Evolutionary conservation across 371 early-diverging fungal species (phyloP).

Genomic region (Rhizomucor miehei): DNA sequence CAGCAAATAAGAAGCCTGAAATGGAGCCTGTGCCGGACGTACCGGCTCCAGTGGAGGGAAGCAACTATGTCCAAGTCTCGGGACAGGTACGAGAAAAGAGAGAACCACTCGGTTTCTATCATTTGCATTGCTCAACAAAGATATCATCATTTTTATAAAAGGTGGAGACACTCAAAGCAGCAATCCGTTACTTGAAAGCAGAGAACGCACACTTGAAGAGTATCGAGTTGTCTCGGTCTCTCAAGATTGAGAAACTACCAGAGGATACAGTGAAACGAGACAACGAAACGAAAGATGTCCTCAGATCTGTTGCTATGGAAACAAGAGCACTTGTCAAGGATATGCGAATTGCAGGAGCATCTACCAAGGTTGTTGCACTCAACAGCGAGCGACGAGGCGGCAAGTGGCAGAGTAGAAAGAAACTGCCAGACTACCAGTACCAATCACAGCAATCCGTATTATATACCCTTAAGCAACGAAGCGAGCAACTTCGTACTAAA

Average conservation of each 20-base stretch:
- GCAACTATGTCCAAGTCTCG: slow-evolving; percentile 18
- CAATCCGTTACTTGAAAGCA: slow-evolving; percentile 70
- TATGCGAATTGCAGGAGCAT: slow-evolving; percentile 42
- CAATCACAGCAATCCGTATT: slow-evolving; percentile 70
- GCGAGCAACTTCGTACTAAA: slow-evolving; percentile 50
- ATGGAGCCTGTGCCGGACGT: slow-evolving; percentile 1
- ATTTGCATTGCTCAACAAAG: neutral
- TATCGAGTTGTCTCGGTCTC: slow-evolving; percentile 22
- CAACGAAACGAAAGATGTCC: slow-evolving; percentile 13
- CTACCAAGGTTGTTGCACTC: slow-evolving; percentile 50
- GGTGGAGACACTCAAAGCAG: slow-evolving; percentile 70
- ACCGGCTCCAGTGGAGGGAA: slow-evolving; percentile 3
- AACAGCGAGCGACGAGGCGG: slow-evolving; percentile 17
- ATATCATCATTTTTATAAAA: slow-evolving; percentile 5
- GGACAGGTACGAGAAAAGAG: slow-evolving; percentile 3
- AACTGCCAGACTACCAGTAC: slow-evolving; percentile 64
- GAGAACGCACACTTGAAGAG: slow-evolving; percentile 82
- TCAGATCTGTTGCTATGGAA: slow-evolving; percentile 31
- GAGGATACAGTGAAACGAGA: slow-evolving; percentile 6
- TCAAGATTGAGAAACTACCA: slow-evolving; percentile 9
- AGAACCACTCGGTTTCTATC: neutral
- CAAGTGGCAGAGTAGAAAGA: slow-evolving; percentile 60
- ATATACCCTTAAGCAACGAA: slow-evolving; percentile 59
- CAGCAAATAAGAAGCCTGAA: slow-evolving; percentile 26
- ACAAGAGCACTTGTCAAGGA: slow-evolving; percentile 37